phyloP scores from a whole-genome alignment of 768 basidiomycete species.

The Kwoniella bestiolae region DNA sequence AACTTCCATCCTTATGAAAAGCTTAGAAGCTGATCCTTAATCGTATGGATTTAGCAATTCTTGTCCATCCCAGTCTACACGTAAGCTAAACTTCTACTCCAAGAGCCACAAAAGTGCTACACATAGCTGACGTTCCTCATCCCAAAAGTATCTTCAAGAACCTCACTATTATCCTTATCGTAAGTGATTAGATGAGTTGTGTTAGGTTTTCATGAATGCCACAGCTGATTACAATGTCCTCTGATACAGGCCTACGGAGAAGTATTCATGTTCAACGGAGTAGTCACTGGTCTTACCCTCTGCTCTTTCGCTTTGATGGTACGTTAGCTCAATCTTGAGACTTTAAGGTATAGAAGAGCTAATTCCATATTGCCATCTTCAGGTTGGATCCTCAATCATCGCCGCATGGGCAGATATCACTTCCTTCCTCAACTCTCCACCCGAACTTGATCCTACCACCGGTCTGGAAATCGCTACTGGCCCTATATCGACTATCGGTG shows the following conservation, averaged over 20 bases:
- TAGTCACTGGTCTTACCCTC: conserved; percentile 82
- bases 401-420: conserved; percentile 92
- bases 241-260: conserved; percentile 97
- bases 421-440: conserved; percentile 52
- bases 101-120: too few relatives aligned
- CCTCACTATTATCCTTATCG: conserved; percentile 95
- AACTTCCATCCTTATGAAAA: not conserved
- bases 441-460: conserved; percentile 47
- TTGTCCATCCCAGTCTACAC: conserved; percentile 96
- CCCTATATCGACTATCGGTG: conserved; percentile 54
- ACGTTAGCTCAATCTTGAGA: conserved; percentile 11
- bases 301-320: conserved; percentile 90
- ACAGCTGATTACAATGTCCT: not conserved
- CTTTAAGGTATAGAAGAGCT: not conserved
- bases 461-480: conserved; percentile 43
- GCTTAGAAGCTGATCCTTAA: not conserved
- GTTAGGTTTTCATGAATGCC: not conserved
- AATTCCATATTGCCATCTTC: not conserved
- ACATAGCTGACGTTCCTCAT: not conserved
- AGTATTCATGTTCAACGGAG: conserved; percentile 92
- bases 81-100: conserved; percentile 57
- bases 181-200: conserved; percentile 2
- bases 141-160: conserved; percentile 82
- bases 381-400: conserved; percentile 82
- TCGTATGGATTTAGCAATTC: conserved; percentile 89